Evolutionary conservation across 75 land plant genomes (phyloP).

Genomic region (Chamaecyparis obtusa): DNA sequence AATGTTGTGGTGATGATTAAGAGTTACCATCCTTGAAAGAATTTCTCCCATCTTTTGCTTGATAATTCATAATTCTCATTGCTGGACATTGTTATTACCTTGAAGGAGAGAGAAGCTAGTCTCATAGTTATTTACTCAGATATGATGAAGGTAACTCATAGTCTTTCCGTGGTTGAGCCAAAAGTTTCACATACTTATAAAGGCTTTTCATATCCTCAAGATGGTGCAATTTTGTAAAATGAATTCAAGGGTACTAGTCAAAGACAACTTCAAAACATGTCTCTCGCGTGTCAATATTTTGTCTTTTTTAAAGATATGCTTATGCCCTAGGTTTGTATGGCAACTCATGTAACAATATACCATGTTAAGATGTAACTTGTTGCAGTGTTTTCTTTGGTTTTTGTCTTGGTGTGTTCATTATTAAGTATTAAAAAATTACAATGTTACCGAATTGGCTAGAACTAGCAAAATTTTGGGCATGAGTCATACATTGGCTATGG

Average conservation of each 20-base stretch:
- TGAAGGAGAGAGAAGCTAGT: neutral
- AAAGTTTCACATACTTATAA: neutral
- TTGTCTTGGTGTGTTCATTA: neutral
- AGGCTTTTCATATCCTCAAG: neutral
- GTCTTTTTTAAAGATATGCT: neutral
- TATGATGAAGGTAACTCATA: neutral
- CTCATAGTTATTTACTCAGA: too few relatives aligned
- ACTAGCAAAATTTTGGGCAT: too few relatives aligned
- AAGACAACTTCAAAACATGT: neutral
- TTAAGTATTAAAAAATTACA: neutral
- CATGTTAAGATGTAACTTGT: neutral
- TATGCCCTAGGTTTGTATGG: neutral
- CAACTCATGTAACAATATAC: neutral
- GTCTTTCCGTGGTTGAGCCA: neutral
- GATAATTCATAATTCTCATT: neutral
- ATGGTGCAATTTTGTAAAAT: neutral
- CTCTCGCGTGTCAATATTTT: neutral
- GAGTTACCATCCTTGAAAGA: neutral
- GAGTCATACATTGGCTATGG: too few relatives aligned
- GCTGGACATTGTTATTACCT: neutral
- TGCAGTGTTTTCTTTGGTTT: neutral
- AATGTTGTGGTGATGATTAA: neutral
- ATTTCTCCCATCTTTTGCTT: neutral
- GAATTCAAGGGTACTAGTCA: neutral
- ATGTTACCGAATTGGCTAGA: too few relatives aligned